phyloP scores from a whole-genome alignment of 2,329 filamentous ascomycete species.

The Pezicula carpinea region DNA sequence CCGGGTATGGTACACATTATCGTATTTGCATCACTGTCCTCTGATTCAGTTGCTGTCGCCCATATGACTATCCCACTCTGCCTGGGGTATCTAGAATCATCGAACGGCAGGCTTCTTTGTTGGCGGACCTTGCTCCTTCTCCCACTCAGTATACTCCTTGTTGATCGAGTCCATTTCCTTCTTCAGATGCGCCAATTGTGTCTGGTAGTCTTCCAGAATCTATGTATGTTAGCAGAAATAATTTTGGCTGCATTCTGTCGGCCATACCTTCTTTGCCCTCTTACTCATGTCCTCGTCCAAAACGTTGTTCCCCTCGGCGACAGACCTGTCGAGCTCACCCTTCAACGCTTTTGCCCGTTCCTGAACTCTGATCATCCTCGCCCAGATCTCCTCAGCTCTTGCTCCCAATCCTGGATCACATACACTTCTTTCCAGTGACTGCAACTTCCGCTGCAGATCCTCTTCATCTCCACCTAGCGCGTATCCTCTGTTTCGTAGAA shows the following conservation, averaged over 20 bases:
- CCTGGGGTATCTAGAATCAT: background rate
- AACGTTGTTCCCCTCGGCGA: slow-evolving; percentile 48
- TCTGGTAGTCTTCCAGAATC: slow-evolving; percentile 79
- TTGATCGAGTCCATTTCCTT: slow-evolving; percentile 53
- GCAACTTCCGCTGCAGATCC: slow-evolving; percentile 67
- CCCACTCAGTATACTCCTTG: slow-evolving; percentile 49
- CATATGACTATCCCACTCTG: background rate
- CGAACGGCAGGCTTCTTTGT: slow-evolving; percentile 3
- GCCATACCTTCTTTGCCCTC: slow-evolving; percentile 68
- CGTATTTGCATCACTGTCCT: background rate
- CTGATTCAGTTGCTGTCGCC: background rate
- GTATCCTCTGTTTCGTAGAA: slow-evolving; percentile 76
- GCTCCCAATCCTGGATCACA: slow-evolving; percentile 72
- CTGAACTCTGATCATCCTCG: slow-evolving; percentile 68
- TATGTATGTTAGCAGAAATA: slow-evolving; percentile 30
- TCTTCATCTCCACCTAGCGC: slow-evolving; percentile 77
- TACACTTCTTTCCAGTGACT: slow-evolving; percentile 62
- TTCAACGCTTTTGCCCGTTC: slow-evolving; percentile 69
- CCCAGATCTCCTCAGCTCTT: slow-evolving; percentile 81
- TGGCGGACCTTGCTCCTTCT: slow-evolving; percentile 31
- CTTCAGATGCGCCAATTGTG: slow-evolving; percentile 71
- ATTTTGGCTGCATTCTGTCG: slow-evolving; percentile 10
- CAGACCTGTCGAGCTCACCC: slow-evolving; percentile 67
- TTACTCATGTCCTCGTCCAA: slow-evolving; percentile 66
- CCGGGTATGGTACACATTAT: background rate